phyloP scores from a whole-genome alignment of 768 basidiomycete species.

The Macrolepiota albuminosa region DNA sequence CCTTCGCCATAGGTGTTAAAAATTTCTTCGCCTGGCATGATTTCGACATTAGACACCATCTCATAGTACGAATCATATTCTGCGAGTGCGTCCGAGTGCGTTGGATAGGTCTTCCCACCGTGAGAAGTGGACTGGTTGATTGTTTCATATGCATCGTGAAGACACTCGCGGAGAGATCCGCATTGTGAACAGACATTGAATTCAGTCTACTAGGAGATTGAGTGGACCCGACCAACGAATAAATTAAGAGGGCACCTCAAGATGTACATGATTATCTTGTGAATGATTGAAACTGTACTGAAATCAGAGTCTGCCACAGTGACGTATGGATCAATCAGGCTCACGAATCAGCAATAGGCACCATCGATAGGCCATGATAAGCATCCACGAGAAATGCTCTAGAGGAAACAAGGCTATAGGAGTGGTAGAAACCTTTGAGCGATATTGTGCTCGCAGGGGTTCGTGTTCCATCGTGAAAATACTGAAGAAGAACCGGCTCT shows the following conservation, averaged over 20 bases:
- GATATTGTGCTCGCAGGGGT: constrained; percentile 16
- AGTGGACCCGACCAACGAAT: neutral
- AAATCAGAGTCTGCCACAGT: constrained; percentile 5
- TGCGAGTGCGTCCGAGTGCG: neutral
- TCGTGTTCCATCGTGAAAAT: constrained; percentile 9
- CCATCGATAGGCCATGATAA: constrained; percentile 77
- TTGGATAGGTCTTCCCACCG: neutral
- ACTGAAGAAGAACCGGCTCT: constrained; percentile 15
- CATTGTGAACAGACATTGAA: constrained; percentile 70
- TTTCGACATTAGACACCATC: constrained; percentile 58
- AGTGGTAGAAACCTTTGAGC: constrained; percentile 42
- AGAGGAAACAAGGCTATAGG: constrained; percentile 67
- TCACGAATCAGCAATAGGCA: constrained; percentile 81
- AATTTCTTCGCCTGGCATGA: constrained; percentile 50
- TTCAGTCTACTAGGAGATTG: constrained; percentile 41
- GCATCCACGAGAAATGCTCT: constrained; percentile 81
- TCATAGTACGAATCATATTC: constrained; percentile 45
- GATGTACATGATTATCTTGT: constrained; percentile 63
- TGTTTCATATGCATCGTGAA: constrained; percentile 47
- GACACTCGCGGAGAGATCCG: constrained; percentile 62
- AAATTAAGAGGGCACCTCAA: constrained; percentile 46
- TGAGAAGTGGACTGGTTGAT: neutral
- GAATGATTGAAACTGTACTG: constrained; percentile 65
- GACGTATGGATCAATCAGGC: constrained; percentile 21
- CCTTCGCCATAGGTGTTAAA: constrained; percentile 78